phyloP scores from a whole-genome alignment of 805 yeast species.

The Ogataea kodamae region DNA sequence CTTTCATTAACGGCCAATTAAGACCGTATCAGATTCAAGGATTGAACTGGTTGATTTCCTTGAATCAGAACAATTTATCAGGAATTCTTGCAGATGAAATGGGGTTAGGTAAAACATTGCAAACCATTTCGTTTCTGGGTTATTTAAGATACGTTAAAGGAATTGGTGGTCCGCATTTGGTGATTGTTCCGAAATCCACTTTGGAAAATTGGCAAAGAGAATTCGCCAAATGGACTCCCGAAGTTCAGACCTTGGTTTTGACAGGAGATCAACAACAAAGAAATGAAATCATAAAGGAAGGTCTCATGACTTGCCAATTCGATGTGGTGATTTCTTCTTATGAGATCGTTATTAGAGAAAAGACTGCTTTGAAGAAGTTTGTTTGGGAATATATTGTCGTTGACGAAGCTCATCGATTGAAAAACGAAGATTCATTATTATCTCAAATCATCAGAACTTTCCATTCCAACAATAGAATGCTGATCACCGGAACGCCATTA shows the following conservation, averaged over 20 bases:
- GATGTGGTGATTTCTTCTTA: constrained; percentile 72
- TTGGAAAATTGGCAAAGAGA: constrained; percentile 80
- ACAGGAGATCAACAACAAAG: constrained; percentile 76
- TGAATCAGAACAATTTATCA: constrained; percentile 63
- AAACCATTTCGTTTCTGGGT: constrained; percentile 73
- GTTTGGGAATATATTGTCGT: constrained; percentile 75
- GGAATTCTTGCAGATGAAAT: constrained; percentile 84
- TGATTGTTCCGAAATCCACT: constrained; percentile 77
- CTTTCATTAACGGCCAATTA: constrained; percentile 54
- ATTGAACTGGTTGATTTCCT: constrained; percentile 69
- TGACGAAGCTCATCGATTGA: constrained; percentile 82
- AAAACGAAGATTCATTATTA: constrained; percentile 68
- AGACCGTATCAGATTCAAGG: constrained; percentile 81
- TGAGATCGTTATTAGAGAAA: constrained; percentile 75
- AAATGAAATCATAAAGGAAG: constrained; percentile 46
- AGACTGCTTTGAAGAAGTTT: constrained; percentile 60
- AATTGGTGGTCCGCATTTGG: constrained; percentile 68
- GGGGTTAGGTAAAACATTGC: constrained; percentile 82
- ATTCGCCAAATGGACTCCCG: constrained; percentile 77
- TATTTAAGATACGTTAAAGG: constrained; percentile 60
- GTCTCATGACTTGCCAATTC: constrained; percentile 56
- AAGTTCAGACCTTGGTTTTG: constrained; percentile 62
- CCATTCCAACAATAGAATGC: constrained; percentile 62
- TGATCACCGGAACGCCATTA: constrained; percentile 80
- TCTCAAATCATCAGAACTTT: constrained; percentile 74